These are phyloP conservation scores for Coemansia sp. DNA, from an alignment of 192 early-diverging fungal species.

Conservation along the genomic window DNA sequence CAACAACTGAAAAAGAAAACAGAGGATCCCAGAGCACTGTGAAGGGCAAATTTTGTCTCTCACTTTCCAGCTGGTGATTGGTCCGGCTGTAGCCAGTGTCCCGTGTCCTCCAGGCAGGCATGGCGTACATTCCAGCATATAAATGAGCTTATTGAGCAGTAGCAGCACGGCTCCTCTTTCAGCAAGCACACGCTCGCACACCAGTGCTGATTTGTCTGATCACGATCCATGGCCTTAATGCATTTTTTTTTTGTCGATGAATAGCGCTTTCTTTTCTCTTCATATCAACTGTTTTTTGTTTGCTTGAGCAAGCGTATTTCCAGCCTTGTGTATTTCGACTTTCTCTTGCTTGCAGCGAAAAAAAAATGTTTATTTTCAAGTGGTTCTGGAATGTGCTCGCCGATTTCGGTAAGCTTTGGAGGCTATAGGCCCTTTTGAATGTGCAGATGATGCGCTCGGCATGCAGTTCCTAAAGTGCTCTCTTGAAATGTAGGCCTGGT, in stretches of 20 bases:
- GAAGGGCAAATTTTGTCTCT: no score
- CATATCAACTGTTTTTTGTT: neutral
- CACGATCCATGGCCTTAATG: neutral
- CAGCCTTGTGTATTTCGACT: conserved; percentile 1
- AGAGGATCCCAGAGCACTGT: neutral
- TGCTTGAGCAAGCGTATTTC: conserved; percentile 8
- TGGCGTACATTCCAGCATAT: no score
- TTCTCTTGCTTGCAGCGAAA: neutral
- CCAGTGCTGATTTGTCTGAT: conserved; percentile 1
- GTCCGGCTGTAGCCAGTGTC: no score
- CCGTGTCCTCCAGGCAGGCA: no score
- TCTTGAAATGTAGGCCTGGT: conserved; percentile 72
- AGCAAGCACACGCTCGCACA: neutral
- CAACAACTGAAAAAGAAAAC: conserved; percentile 5
- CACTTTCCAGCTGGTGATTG: no score
- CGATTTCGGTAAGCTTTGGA: conserved; percentile 73
- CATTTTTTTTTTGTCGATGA: neutral
- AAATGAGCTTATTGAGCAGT: neutral
- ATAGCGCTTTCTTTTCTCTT: conserved; percentile 1
- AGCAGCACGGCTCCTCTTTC: neutral
- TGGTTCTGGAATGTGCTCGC: conserved; percentile 97
- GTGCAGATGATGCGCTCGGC: conserved; percentile 4
- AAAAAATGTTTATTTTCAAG: conserved; percentile 88
- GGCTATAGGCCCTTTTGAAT: neutral
- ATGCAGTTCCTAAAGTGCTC: neutral